Evolutionary conservation across 164 flowering plant genomes (phyloP), one percentile per base, ranked within the genome.

Genomic region (Buxus sempervirens): DNA sequence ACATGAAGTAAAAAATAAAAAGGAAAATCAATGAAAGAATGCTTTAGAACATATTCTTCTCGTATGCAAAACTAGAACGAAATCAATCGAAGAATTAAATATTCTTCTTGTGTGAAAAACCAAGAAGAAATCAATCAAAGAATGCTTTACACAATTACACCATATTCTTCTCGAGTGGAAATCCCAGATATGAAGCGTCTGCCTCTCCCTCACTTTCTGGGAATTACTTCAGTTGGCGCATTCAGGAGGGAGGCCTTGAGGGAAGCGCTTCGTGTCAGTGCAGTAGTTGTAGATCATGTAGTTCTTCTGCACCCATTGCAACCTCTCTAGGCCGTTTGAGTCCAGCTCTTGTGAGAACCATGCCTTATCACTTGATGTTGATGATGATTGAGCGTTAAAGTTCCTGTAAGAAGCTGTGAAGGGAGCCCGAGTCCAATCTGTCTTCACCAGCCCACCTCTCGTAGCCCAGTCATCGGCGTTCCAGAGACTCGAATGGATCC

Each of bases 391-490:
- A 25, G 75, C 73, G 0, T 65, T 74, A 74, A 74, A 81, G 69
- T 78, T 79, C 54, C 71, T 72, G 69, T 70, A 83, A 9, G 79
- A 70, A 23, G 84, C 80, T 0, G 75, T 79, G 76, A 81, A 81
- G 2, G 82, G 84, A n/a, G 82, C 82, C 62, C 63, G 24, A 36
- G 38, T 42, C 84, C 84, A 82, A 42, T 82, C 76, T 5, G 79
- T 82, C 73, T 77, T 82, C 8, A 78, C 73, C 1, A 72, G 78
- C 0, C 84, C 84, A 4, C 84, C 84, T 60, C 82, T 80, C 9
- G 83, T 80, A 1, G 83, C 83, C 83, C 80, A 80, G 26, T 80
- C 78, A 51, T 80, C 83, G 0, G 80, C 82, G 20, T 77, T 77
- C 82, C 84, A 79, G 0, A 79, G 67, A 54, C 76, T 79, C 0